phyloP scores from a whole-genome alignment of 1,284 basidiomycete genomes.

The Microbotryum violaceum region DNA sequence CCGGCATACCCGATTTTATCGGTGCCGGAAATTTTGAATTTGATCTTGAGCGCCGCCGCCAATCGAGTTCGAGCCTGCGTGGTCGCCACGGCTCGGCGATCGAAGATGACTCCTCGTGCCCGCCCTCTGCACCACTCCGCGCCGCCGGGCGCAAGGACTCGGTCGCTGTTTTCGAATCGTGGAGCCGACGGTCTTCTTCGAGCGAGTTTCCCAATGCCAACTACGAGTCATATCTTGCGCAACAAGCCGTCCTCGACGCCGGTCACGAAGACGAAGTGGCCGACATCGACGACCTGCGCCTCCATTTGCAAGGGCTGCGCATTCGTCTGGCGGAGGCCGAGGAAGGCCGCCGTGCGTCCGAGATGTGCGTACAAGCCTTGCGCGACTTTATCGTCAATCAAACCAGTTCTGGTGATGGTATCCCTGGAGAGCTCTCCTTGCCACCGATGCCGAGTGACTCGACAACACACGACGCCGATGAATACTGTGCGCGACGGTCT shows the following conservation, averaged over 20 bases:
- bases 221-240: not conserved
- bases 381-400: slow-evolving; percentile 65
- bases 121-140: slow-evolving; percentile 8
- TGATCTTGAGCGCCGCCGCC: slow-evolving; percentile 8
- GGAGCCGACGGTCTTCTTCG: slow-evolving; percentile 15
- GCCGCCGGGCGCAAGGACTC: slow-evolving; percentile 17
- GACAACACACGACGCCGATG: not conserved
- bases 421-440: slow-evolving; percentile 53
- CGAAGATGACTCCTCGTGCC: not conserved
- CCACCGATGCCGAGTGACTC: slow-evolving; percentile 43
- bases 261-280: slow-evolving; percentile 1
- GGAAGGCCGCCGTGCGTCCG: slow-evolving; percentile 79
- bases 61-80: slow-evolving; percentile 4
- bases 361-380: slow-evolving; percentile 69
- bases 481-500: not conserved
- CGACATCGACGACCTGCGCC: slow-evolving; percentile 43
- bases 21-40: slow-evolving; percentile 13
- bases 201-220: not conserved
- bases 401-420: slow-evolving; percentile 19
- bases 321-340: slow-evolving; percentile 52
- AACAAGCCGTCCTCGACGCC: slow-evolving; percentile 1
- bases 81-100: slow-evolving; percentile 1
- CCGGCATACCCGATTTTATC: slow-evolving; percentile 23
- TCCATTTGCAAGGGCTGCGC: slow-evolving; percentile 49
- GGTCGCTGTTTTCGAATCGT: slow-evolving; percentile 21